phyloP scores from a whole-genome alignment of 192 early-diverging fungal genomes.

The Linnemannia schmuckeri region DNA sequence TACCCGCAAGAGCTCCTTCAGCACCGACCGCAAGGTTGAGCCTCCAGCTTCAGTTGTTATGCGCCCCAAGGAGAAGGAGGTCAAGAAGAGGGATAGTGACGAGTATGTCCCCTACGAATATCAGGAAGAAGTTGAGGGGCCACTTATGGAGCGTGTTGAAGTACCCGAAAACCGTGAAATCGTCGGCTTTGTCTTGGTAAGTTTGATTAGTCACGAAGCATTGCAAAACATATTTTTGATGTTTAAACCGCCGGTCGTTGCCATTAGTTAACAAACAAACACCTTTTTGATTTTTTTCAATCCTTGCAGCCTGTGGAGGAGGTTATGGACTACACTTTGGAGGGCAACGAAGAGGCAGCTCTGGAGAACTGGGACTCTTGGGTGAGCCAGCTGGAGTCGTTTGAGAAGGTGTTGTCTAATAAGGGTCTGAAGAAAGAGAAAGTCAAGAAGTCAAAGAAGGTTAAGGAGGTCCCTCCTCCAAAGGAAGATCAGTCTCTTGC shows the following conservation, averaged over 20 bases:
- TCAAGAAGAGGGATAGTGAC: conserved; percentile 33
- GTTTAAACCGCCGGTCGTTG: not conserved
- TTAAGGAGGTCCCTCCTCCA: conserved; percentile 5
- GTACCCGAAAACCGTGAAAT: conserved; percentile 43
- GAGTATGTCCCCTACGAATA: conserved; percentile 53
- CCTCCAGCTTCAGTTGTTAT: conserved; percentile 20
- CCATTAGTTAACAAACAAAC: not conserved
- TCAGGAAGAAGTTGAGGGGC: conserved; percentile 48
- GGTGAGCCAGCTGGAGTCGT: conserved; percentile 51
- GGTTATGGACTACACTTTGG: conserved; percentile 26
- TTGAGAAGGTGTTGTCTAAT: conserved; percentile 40
- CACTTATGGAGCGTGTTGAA: conserved; percentile 50
- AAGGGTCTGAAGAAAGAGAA: conserved; percentile 51
- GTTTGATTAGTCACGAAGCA: not conserved
- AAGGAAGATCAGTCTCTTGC: not conserved
- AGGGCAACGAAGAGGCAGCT: conserved; percentile 34
- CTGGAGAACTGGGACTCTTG: conserved; percentile 56
- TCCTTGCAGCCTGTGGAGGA: conserved; percentile 39
- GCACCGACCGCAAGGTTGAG: conserved; percentile 15
- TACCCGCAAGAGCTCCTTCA: conserved; percentile 26
- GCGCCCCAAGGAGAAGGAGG: conserved; percentile 29
- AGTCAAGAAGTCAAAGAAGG: conserved; percentile 43
- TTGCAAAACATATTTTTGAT: not conserved
- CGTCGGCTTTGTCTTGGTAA: conserved; percentile 47
- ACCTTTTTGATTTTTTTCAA: not conserved